phyloP scores from a whole-genome alignment of 192 early-diverging fungal genomes.

The Podila verticillata region DNA sequence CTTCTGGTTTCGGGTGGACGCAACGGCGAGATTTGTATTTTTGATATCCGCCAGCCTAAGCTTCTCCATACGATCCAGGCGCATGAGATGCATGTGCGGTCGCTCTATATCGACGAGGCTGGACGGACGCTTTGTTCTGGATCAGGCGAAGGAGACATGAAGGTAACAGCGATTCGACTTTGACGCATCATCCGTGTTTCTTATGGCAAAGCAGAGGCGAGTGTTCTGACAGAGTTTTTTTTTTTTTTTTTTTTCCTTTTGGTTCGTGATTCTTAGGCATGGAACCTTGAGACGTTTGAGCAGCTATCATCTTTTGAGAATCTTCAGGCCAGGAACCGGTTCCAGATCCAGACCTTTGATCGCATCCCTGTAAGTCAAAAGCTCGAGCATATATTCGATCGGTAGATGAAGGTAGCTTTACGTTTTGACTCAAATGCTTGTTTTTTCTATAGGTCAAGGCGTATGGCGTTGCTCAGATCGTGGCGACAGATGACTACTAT shows the following conservation, averaged over 20 bases:
- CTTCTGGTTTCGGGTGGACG: slow-evolving; percentile 78
- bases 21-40: slow-evolving; percentile 81
- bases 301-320: slow-evolving; percentile 52
- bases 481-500: slow-evolving; percentile 56
- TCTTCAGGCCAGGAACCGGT: slow-evolving; percentile 58
- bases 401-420: neutral
- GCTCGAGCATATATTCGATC: neutral
- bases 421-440: neutral
- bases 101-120: slow-evolving; percentile 69
- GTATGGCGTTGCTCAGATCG: slow-evolving; percentile 74
- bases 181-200: too few species aligned
- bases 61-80: slow-evolving; percentile 74
- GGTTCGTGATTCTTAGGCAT: slow-evolving; percentile 41
- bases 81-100: slow-evolving; percentile 70
- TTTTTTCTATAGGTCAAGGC: slow-evolving; percentile 53
- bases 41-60: slow-evolving; percentile 75
- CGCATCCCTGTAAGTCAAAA: slow-evolving; percentile 54
- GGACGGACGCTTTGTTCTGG: slow-evolving; percentile 71
- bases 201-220: too few species aligned
- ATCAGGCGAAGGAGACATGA: slow-evolving; percentile 74
- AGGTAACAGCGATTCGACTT: slow-evolving; percentile 42
- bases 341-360: slow-evolving; percentile 58
- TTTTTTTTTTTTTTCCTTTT: neutral
- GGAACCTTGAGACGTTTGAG: slow-evolving; percentile 62
- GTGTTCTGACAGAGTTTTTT: neutral